Evolutionary conservation across 805 yeast species (phyloP), one percentile per base, ranked within the genome.

Genomic region (Jamesozyma gamospora): DNA sequence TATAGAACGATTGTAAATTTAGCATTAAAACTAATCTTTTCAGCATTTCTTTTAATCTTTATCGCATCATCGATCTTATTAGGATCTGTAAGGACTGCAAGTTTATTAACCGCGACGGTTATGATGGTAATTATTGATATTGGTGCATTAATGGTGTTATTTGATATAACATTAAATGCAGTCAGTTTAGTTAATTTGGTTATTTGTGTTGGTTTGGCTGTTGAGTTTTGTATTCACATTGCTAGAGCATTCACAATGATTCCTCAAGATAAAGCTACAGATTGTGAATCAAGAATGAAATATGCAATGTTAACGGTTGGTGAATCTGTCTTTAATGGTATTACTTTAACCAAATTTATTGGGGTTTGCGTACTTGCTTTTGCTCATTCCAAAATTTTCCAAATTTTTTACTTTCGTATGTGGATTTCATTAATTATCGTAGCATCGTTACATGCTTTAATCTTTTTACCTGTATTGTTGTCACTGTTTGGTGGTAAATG

Each of bases 191-290:
- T 92, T 15, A 90, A 90, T 51, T 69, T 90, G 41, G 71, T 92
- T 28, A 90, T 90, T n/a, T 90, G 96, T 57, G 78, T 82, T 3
- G 98, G 98, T 0, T 65, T 90, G 28, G 88, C 92, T 2, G 95
- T 92, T 28, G 98, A 92, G 60, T 92, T 90, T 56, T 86, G 95
- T 43, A 74, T 82, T 27, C 97, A 90, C 59, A 71, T 92, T 40
- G 82, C 86, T 1, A 68, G 92, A 41, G 86, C 92, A 1, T 90
- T 77, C 58, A 72, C 82, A 21, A 65, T 67, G 26, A 62, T 69
- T 11, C 69, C 70, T 8, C 27, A 36, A 17, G 50, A 45, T 28
- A 48, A 58, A 9, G 54, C 58, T n/a, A 55, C 53, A 24, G 67
- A 65, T 37, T 52, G 53, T 35, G 64, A 63, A 36, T 48, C 65